A percentile compares a stretch with the other conserved stretches of the same genome.
phyloP scores from a whole-genome alignment of 495 filamentous ascomycete genomes.

The Chaetomium tenue region DNA sequence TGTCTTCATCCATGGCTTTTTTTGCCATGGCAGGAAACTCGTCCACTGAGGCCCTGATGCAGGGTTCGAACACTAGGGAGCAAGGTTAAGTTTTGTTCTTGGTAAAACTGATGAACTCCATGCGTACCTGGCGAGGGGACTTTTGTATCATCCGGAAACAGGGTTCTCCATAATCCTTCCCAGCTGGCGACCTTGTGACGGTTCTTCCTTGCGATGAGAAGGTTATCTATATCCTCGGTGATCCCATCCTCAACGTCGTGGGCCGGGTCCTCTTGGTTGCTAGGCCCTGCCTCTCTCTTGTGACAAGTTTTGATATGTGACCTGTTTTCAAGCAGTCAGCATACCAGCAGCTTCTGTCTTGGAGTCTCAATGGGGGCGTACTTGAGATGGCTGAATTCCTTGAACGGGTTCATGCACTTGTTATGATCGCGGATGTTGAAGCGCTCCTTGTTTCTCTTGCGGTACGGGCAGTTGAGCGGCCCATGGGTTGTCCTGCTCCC shows the following conservation, averaged over 20 bases:
- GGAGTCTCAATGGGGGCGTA: neutral
- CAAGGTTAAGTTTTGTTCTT: neutral
- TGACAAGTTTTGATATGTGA: neutral
- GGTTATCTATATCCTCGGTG: neutral
- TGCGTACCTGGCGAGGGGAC: neutral
- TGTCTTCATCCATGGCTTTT: neutral
- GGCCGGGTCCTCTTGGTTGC: neutral
- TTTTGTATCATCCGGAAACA: neutral
- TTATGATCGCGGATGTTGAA: conserved; percentile 5
- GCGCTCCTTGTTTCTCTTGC: neutral
- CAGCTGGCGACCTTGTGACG: neutral
- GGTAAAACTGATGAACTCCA: neutral
- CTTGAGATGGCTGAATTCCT: neutral
- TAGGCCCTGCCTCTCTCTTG: neutral
- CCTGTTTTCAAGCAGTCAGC: neutral
- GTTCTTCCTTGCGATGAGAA: neutral
- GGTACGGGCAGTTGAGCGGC: conserved; percentile 4
- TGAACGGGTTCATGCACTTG: conserved; percentile 4
- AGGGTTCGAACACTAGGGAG: neutral
- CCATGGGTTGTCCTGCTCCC: neutral
- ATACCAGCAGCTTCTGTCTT: too few species aligned
- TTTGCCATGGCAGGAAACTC: neutral
- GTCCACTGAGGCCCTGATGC: neutral
- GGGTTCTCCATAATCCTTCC: neutral
- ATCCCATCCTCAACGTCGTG: conserved; percentile 7